phyloP scores from a whole-genome alignment of 2,329 filamentous ascomycete species.

The Trichoderma sp. region DNA sequence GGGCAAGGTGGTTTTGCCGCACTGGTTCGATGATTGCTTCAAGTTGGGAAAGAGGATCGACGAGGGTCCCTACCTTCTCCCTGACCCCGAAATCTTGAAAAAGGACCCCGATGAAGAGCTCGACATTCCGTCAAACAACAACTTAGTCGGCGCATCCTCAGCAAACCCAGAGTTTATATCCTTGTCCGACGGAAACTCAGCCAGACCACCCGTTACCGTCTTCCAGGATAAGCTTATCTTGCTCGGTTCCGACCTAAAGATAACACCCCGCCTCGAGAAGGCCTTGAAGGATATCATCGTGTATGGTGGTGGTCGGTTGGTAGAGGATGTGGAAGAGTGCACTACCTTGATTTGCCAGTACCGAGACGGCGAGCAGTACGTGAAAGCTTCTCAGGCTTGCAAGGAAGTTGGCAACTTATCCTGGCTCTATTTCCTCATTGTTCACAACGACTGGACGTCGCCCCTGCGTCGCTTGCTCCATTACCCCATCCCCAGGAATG shows the following conservation, averaged over 20 bases:
- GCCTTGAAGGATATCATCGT: conserved; percentile 72
- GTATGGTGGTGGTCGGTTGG: conserved; percentile 70
- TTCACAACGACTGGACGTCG: conserved; percentile 84
- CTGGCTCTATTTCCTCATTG: conserved; percentile 93
- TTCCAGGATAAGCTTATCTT: conserved; percentile 78
- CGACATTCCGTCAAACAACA: conserved; percentile 56
- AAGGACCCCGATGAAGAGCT: conserved; percentile 57
- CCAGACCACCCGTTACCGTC: conserved; percentile 62
- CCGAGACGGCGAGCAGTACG: conserved; percentile 77
- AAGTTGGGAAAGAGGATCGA: conserved; percentile 89
- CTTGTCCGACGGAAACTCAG: conserved; percentile 43
- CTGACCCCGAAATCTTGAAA: conserved; percentile 80
- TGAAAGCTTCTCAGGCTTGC: conserved; percentile 70
- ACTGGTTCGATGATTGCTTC: conserved; percentile 98
- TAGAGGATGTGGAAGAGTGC: conserved; percentile 65
- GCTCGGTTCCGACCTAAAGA: conserved; percentile 72
- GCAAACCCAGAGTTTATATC: conserved; percentile 47
- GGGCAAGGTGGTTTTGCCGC: conserved; percentile 84
- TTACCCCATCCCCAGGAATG: conserved; percentile 78
- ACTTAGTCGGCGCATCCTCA: conserved; percentile 68
- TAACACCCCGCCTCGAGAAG: conserved; percentile 65
- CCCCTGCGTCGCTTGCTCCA: conserved; percentile 82
- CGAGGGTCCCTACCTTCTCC: conserved; percentile 81
- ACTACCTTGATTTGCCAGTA: conserved; percentile 88
- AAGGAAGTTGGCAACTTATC: conserved; percentile 90